phyloP scores from a whole-genome alignment of 129 eudicot genomes.

The Heracleum sosnowskyi region DNA sequence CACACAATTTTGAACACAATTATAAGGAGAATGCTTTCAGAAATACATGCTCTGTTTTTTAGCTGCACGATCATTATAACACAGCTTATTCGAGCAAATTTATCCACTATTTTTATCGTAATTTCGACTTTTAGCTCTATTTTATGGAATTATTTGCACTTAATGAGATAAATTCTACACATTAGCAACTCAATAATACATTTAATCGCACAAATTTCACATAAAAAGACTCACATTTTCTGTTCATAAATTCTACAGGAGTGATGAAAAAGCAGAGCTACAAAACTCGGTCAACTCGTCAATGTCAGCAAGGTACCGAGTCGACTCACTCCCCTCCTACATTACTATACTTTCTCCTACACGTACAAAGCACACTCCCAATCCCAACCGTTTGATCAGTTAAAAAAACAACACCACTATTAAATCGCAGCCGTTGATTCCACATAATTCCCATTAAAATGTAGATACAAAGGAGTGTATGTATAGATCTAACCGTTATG shows the following conservation, averaged over 20 bases:
- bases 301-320: constrained; percentile 43
- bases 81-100: background rate
- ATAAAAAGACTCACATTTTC: background rate
- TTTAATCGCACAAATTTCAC: background rate
- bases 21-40: no score
- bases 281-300: constrained; percentile 61
- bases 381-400: constrained; percentile 26
- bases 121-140: background rate
- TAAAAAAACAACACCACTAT: background rate
- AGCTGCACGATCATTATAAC: background rate
- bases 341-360: background rate
- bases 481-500: constrained; percentile 31
- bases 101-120: background rate
- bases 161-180: background rate
- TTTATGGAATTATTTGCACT: background rate
- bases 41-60: constrained; percentile 7
- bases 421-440: constrained; percentile 37
- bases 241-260: constrained; percentile 25
- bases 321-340: constrained; percentile 20
- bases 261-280: constrained; percentile 35
- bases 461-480: background rate
- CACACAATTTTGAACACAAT: no score
- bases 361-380: background rate
- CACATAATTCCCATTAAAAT: constrained; percentile 4
- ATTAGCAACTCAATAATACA: background rate